A percentile compares a stretch with the other conserved stretches of the same genome.
phyloP scores from a whole-genome alignment of 495 filamentous ascomycete species.

The Pyrenula aspistea region DNA sequence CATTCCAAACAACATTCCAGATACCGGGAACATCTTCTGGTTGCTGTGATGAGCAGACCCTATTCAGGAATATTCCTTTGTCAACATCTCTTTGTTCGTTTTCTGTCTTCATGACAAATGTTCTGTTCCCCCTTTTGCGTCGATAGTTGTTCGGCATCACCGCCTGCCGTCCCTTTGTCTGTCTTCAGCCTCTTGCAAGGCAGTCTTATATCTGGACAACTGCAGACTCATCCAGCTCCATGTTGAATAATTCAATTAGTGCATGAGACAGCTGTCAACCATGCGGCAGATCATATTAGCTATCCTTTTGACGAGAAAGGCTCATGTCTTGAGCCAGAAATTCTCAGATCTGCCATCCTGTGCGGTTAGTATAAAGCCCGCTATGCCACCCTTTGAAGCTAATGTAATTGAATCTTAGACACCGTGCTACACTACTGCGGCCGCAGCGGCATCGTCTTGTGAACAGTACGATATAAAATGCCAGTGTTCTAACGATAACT shows the following conservation, averaged over 20 bases:
- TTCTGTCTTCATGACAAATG: neutral
- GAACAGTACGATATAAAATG: slow-evolving; percentile 10
- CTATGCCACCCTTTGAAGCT: neutral
- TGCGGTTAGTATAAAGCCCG: neutral
- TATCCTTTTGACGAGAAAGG: neutral
- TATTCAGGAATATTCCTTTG: neutral
- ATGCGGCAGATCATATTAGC: neutral
- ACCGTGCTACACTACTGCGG: slow-evolving; percentile 3
- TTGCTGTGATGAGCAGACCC: neutral
- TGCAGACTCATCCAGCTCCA: neutral
- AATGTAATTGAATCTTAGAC: neutral
- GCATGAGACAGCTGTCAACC: neutral
- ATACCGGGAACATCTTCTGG: neutral
- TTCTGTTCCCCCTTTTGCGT: neutral
- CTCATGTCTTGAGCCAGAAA: neutral
- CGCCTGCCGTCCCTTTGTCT: neutral
- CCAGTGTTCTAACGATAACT: slow-evolving; percentile 9
- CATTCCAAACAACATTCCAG: neutral
- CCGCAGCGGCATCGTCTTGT: slow-evolving; percentile 1
- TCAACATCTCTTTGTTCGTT: neutral
- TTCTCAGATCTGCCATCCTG: neutral
- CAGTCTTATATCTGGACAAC: neutral
- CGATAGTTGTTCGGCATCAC: neutral
- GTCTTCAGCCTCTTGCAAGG: neutral
- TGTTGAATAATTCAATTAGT: neutral